Evolutionary conservation across 2,329 filamentous ascomycete genomes (phyloP).

Genomic region (Lecanosticta acicola): DNA sequence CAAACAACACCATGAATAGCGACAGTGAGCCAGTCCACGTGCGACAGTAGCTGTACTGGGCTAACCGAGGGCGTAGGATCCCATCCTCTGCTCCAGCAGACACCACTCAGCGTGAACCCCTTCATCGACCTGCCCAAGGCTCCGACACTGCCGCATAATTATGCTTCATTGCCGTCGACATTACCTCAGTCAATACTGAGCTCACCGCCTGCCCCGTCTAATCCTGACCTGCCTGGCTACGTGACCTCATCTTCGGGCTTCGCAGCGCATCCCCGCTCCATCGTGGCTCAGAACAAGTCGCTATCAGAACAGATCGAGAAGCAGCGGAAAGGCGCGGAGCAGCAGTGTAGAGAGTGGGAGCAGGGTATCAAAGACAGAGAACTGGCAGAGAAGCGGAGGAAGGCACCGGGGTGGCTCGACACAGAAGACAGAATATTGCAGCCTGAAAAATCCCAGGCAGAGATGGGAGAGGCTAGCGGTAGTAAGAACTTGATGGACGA

Average conservation of each 20-base stretch:
- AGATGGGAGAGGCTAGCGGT: conserved; percentile 12
- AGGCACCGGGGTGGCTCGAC: conserved; percentile 77
- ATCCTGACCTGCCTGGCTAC: conserved; percentile 54
- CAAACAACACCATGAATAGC: conserved; percentile 31
- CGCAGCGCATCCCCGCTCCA: conserved; percentile 79
- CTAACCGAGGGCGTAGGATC: conserved; percentile 42
- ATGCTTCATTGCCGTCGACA: conserved; percentile 81
- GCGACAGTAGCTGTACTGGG: not conserved
- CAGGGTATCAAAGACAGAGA: conserved; percentile 59
- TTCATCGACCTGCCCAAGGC: conserved; percentile 87
- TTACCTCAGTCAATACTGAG: conserved; percentile 67
- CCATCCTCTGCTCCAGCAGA: conserved; percentile 83
- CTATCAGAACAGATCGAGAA: conserved; percentile 70
- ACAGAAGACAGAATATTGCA: conserved; percentile 64
- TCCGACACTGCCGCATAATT: conserved; percentile 90
- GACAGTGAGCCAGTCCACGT: conserved; percentile 22
- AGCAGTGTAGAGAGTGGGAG: conserved; percentile 64
- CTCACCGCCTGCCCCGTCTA: conserved; percentile 34
- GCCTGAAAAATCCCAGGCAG: conserved; percentile 49
- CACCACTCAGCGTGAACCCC: conserved; percentile 88
- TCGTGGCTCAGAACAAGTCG: conserved; percentile 72
- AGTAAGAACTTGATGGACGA: conserved; percentile 25
- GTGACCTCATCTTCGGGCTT: conserved; percentile 70
- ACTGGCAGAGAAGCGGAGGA: conserved; percentile 69
- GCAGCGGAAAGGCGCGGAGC: conserved; percentile 62